Base-by-base conservation (phyloP, 2,329 filamentous ascomycete species). In the Shiraia sp. region DNA sequence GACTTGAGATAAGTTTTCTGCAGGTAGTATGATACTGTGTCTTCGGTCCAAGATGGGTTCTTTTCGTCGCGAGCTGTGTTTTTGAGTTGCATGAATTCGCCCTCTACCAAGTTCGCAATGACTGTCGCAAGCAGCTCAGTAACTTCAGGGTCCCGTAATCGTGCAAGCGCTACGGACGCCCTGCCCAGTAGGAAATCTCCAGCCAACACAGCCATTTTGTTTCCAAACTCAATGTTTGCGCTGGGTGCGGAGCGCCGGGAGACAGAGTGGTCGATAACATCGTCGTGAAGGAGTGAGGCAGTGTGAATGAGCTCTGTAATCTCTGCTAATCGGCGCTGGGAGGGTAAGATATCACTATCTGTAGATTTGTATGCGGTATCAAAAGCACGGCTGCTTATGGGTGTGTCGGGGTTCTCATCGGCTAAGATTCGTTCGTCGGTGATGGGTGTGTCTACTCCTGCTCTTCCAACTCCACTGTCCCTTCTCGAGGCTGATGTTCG, bases 11-110 rank as follows among this genome's bases (percentile, higher is more conserved):
- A 99, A 19, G 93, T 99, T 79, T 99, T 99, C 67, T 96, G 90
- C 36, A 99, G 78, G 68, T 99, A 99, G 73, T 99, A 97, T 17
- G 83, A 81, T 48, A 99, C 80, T 1, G 90, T 88, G 38, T 96
- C 88, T 62, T 96, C 89, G 2, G 87, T 93, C 81, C 88, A 97
- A 8, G 79, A 75, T 1, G 92, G 92, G 55, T 88, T 85, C 52
- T 81, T 79, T 76, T 97, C 92, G 66, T 96, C 92, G 53, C 82
- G 79, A 32, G 88, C 88, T 1, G 93, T 97, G 72, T 99, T 99
- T 75, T 96, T 95, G 59, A 99, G 77, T 76, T 99, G 93, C 93
- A 99, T 99, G 75, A 99, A 97, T 72, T 99, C 93, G 64, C 93
- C 93, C 74, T 99, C 93, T 14, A 99, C 91, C 17, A 99, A 77